phyloP scores from a whole-genome alignment of 129 eudicot species.

The sunflower (Helianthus annuus) region DNA sequence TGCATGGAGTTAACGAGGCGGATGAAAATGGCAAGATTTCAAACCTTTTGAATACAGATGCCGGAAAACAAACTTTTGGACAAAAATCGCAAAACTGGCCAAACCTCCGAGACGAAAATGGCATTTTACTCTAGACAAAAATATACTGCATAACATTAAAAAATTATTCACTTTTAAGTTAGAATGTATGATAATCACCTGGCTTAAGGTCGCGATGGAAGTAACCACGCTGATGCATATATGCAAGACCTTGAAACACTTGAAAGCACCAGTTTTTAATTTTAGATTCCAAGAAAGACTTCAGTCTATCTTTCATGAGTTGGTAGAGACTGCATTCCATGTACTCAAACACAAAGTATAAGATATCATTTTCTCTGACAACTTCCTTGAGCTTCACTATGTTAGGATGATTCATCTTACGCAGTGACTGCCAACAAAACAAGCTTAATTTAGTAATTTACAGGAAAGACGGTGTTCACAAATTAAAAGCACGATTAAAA shows the following conservation, averaged over 20 bases:
- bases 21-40: too few species aligned
- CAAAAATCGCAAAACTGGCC: too few species aligned
- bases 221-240: constrained; percentile 94
- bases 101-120: too few species aligned
- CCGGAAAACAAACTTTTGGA: too few species aligned
- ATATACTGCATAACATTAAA: not conserved
- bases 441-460: not conserved
- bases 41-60: too few species aligned
- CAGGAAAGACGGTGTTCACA: not conserved
- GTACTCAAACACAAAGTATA: constrained; percentile 96
- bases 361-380: constrained; percentile 84
- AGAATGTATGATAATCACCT: constrained; percentile 45
- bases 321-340: constrained; percentile 93
- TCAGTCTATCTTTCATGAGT: constrained; percentile 80
- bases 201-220: constrained; percentile 99
- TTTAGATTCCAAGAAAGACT: constrained; percentile 73
- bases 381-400: constrained; percentile 98
- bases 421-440: constrained; percentile 66
- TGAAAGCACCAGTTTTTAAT: constrained; percentile 96
- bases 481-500: not conserved
- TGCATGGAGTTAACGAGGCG: too few species aligned
- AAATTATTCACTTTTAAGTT: not conserved
- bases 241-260: constrained; percentile 98
- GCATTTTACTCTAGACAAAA: too few species aligned
- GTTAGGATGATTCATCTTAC: constrained; percentile 95